phyloP scores from a whole-genome alignment of 352 stramenopile species.

The Thalassiosira ordinaria region DNA sequence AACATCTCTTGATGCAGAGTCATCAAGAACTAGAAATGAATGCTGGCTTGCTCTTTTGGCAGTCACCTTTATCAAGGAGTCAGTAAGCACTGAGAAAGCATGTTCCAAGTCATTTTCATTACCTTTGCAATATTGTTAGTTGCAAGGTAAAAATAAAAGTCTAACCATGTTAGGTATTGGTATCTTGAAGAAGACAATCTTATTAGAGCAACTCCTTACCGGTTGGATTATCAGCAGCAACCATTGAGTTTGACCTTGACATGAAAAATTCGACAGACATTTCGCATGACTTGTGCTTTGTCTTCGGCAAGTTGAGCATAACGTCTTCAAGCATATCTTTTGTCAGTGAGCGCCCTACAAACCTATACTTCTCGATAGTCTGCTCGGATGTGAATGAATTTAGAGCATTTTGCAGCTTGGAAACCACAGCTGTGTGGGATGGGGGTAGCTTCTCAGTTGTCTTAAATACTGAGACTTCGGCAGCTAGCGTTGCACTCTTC shows the following conservation, averaged over 20 bases:
- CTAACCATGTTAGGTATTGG: too few species aligned
- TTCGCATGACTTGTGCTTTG: slow-evolving; percentile 54
- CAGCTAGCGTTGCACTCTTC: slow-evolving; percentile 56
- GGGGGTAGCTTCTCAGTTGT: slow-evolving; percentile 32
- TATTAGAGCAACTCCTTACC: too few species aligned
- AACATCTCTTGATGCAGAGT: slow-evolving; percentile 29
- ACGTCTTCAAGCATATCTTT: slow-evolving; percentile 63
- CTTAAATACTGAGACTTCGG: slow-evolving; percentile 64
- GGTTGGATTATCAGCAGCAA: slow-evolving; percentile 58
- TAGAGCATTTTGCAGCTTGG: slow-evolving; percentile 63
- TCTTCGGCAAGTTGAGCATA: slow-evolving; percentile 68
- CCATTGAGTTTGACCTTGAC: slow-evolving; percentile 67
- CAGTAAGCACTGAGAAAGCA: slow-evolving; percentile 61
- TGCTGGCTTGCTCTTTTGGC: slow-evolving; percentile 45
- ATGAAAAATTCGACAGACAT: slow-evolving; percentile 76
- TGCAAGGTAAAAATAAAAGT: too few species aligned
- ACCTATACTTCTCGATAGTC: slow-evolving; percentile 69
- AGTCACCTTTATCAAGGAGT: slow-evolving; percentile 48
- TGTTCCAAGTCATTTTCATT: slow-evolving; percentile 68
- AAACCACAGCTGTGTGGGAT: slow-evolving; percentile 56
- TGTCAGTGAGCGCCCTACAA: slow-evolving; percentile 42
- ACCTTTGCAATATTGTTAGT: too few species aligned
- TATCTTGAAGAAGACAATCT: too few species aligned
- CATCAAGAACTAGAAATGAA: slow-evolving; percentile 62
- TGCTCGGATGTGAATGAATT: slow-evolving; percentile 77